Conservation (phyloP, 768 basidiomycete genomes). For the Russula ochroleuca region DNA sequence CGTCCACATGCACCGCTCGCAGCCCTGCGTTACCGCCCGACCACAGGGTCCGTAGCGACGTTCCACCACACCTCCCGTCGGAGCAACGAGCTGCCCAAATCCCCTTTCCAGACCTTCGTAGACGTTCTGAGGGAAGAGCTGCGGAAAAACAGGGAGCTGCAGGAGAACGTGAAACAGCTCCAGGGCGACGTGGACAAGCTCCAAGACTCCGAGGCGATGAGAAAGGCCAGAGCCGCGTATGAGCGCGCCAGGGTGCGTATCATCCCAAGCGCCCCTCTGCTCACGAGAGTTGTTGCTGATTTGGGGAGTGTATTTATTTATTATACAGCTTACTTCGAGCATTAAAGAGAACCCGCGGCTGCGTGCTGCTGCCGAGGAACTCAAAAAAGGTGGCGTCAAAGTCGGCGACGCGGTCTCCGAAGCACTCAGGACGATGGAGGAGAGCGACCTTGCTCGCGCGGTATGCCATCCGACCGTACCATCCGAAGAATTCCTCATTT, state of each 20-base stretch:
- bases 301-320: background rate
- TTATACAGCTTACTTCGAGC: constrained; percentile 72
- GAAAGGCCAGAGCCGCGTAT: constrained; percentile 84
- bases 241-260: constrained; percentile 83
- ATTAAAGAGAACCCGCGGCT: constrained; percentile 95
- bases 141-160: constrained; percentile 87
- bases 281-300: background rate
- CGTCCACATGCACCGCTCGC: constrained; percentile 27
- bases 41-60: constrained; percentile 21
- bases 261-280: background rate
- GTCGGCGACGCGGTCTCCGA: constrained; percentile 92
- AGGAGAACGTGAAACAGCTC: constrained; percentile 95
- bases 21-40: constrained; percentile 34
- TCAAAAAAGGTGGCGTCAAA: constrained; percentile 83
- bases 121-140: constrained; percentile 91
- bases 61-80: constrained; percentile 68
- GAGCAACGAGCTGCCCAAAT: constrained; percentile 69
- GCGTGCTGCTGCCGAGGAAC: constrained; percentile 88
- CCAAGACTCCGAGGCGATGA: constrained; percentile 96
- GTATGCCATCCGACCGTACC: constrained; percentile 41
- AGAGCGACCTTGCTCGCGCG: constrained; percentile 86
- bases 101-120: constrained; percentile 94
- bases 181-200: constrained; percentile 97
- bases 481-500: background rate
- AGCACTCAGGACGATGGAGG: constrained; percentile 89